Base-by-base conservation (phyloP, 495 filamentous ascomycete species). In the Penicillium arizonense region DNA sequence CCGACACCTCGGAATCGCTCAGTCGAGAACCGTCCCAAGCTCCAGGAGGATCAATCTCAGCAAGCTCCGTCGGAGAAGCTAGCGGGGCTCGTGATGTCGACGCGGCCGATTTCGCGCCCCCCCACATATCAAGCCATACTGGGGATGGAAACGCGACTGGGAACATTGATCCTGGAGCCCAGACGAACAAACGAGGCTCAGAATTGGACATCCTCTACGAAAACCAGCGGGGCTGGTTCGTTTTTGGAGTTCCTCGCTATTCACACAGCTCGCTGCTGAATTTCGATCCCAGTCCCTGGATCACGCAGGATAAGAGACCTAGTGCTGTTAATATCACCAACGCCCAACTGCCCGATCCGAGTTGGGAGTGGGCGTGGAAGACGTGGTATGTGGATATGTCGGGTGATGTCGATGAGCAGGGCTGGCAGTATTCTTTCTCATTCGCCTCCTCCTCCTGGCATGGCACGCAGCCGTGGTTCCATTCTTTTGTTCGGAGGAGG, bases 341-440 rank as follows among this genome's bases (percentile, higher is more conserved):
- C 52, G 91, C 93, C 1, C 95, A 97, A 65, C 77, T 95, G 2
- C 94, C 95, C 0, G 95, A 97, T 65, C 95, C 95, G 3, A 89
- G 86, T 61, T 99, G 95, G 95, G 82, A 87, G 69, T 98, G 94
- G 94, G 87, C 81, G 4, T 99, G 94, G 95, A 83, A 87, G 51
- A 85, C 86, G 34, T 99, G 95, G 95, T 90, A 88, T 56, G 85
- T 96, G 20, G 92, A 99, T 63, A 90, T 91, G 79, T 86, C 89
- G 7, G 82, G 83, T n/a, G 84, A 89, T 55, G 83, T 90, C 9
- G 95, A 97, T 59, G 87, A 93, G 52, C 90, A 96, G 55, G 95
- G 95, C 3, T 99, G 95, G 95, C 82, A 92, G 61, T 99, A 99
- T 63, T 88, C 87, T 18, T 90, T 96, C 72, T 87, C 85, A 53